Percentiles rank a stretch among this genome's conserved stretches.
Conservation (phyloP, 2,329 filamentous ascomycete species). For the Nemania diffusa region DNA sequence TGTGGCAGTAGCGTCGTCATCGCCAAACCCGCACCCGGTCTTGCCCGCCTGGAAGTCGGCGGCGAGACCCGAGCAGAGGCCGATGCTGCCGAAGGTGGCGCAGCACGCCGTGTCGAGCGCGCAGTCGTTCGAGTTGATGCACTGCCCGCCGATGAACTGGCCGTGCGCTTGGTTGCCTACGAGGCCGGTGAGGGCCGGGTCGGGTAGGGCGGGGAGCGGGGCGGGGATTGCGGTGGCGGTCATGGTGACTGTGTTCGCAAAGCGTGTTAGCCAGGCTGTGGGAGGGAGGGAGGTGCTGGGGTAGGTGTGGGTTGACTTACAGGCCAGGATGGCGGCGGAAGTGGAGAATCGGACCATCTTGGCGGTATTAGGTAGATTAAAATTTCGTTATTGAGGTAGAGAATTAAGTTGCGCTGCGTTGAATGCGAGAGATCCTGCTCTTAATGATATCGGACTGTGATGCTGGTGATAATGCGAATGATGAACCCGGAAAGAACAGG, state of each 20-base stretch:
- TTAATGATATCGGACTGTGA: conserved; percentile 9
- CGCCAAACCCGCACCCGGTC: conserved; percentile 46
- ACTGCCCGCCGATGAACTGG: conserved; percentile 48
- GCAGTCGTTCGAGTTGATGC: conserved; percentile 45
- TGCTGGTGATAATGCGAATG: conserved; percentile 16
- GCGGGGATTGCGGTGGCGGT: conserved; percentile 33
- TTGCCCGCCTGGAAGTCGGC: conserved; percentile 46
- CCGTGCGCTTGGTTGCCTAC: conserved; percentile 43
- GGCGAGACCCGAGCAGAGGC: conserved; percentile 44
- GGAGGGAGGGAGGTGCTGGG: too few species aligned
- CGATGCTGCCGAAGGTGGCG: conserved; percentile 42
- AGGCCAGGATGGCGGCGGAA: conserved; percentile 40
- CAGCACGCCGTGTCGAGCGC: conserved; percentile 43
- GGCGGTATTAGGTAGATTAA: conserved; percentile 11
- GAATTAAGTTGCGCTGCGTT: neutral
- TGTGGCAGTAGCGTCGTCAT: neutral
- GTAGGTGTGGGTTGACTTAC: conserved; percentile 40
- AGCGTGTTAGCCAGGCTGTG: neutral
- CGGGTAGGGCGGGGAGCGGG: conserved; percentile 32
- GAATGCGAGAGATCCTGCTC: conserved; percentile 20
- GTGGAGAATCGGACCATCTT: conserved; percentile 45
- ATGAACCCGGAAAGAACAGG: conserved; percentile 4
- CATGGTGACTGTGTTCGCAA: conserved; percentile 33
- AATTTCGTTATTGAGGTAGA: neutral
- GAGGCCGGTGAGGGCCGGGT: conserved; percentile 38